Percentiles rank a stretch among this genome's conserved stretches.
phyloP scores from a whole-genome alignment of 805 yeast species.

The Candida quercuum region DNA sequence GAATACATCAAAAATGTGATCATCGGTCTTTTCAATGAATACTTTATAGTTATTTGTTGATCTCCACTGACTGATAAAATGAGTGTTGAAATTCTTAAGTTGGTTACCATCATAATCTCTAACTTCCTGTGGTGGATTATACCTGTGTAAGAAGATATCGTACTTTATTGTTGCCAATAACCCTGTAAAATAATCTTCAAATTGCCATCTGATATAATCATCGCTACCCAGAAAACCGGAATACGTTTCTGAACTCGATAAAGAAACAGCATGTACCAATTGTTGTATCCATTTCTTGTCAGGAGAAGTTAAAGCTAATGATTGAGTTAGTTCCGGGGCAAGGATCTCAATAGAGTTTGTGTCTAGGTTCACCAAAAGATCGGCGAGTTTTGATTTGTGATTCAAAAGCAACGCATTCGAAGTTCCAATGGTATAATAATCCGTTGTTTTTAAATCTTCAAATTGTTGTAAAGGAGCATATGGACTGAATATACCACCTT shows the following conservation, averaged over 20 bases:
- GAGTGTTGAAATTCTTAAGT: constrained; percentile 35
- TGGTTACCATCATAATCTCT: constrained; percentile 26
- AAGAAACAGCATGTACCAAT: constrained; percentile 38
- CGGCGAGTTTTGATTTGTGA: constrained; percentile 57
- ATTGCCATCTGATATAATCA: constrained; percentile 80
- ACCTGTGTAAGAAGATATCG: constrained; percentile 43
- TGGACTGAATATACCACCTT: constrained; percentile 86
- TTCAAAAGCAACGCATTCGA: constrained; percentile 78
- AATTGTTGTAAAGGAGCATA: constrained; percentile 92
- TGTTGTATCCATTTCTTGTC: constrained; percentile 76
- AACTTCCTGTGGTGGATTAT: constrained; percentile 30
- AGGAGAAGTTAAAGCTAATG: constrained; percentile 43
- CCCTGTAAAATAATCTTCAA: constrained; percentile 85
- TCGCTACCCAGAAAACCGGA: constrained; percentile 67
- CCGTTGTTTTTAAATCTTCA: constrained; percentile 59
- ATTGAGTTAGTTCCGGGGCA: constrained; percentile 35
- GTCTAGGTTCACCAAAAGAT: constrained; percentile 69
- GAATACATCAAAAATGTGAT: constrained; percentile 60
- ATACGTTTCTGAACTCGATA: constrained; percentile 38
- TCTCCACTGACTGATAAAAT: constrained; percentile 51
- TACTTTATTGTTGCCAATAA: constrained; percentile 69
- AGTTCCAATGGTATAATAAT: constrained; percentile 74
- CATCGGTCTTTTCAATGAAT: constrained; percentile 56
- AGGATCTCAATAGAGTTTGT: constrained; percentile 40
- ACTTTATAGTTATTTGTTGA: constrained; percentile 47